Base-by-base conservation (phyloP, 345 rosid species). In the Reutealis trisperma region DNA sequence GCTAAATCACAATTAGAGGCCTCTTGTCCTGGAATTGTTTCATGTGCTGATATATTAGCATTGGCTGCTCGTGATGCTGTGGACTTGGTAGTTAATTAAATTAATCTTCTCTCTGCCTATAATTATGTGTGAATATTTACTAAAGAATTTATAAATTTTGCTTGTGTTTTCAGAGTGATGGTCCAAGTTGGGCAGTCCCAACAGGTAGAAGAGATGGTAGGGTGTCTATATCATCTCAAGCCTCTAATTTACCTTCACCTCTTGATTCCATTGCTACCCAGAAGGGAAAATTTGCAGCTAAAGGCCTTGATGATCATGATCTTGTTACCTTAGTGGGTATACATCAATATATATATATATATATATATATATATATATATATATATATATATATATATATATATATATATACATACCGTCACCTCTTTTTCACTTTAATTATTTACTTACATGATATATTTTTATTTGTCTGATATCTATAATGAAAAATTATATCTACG, bases 161-260 rank as follows among this genome's bases (percentile, higher is more conserved):
- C 59, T 19, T n/a, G 21, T 45, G 47, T 63, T 45, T 45, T 13
- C 67, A 89, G 96, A 91, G 87, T 70, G 82, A 75, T 54, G 96
- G 93, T 8, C 93, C 92, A 70, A 89, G 88, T 64, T 92, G 94
- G 97, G 5, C 75, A 60, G 93, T 90, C 30, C 93, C 92, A 61
- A 90, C 93, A 4, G 94, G 97, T 14, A 84, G 93, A 78, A 90
- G 88, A 86, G 95, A 92, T 68, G 93, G 97, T 22, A 87, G 87
- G 64, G 77, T 88, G n/a, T 90, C 93, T 24, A 80, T 71, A 51
- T 81, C 92, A 18, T 80, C 89, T 11, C 86, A 89, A 77, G 89
- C 80, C 27, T 60, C 88, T 22, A 87, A 74, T 76, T 84, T 87
- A 75, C 94, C 94, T 22, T 88, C 93, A 42, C 92, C 91, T 49